Base-by-base conservation (phyloP, 2,329 filamentous ascomycete species). In the Pseudogymnoascus sp. region DNA sequence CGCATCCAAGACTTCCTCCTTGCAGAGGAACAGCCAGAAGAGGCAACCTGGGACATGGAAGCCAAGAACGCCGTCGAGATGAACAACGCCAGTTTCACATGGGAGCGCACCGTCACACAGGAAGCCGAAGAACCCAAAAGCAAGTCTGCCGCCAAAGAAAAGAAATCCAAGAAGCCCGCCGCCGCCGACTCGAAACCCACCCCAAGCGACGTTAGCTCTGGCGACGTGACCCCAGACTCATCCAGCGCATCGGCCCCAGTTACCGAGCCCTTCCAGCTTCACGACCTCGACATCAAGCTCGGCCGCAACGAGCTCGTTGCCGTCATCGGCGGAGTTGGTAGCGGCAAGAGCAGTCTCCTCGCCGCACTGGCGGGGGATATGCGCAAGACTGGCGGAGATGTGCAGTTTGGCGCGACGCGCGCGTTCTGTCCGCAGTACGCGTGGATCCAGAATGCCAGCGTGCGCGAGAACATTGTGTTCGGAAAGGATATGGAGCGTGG, bases 401-500 rank as follows among this genome's bases (percentile, higher is more conserved):
- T 95, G 5, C 82, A 84, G 0, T 82, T 94, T 68, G 90, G 92
- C 41, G 91, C 91, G 0, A 87, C 86, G 2, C 82, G 92, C 65
- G 91, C 93, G 0, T 97, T 96, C 70, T 97, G 94, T 67, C 93
- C 93, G 0, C 93, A 99, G 72, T 96, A 96, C 71, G 91, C 94
- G 0, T 99, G 94, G 94, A 96, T 99, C 58, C 93, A 97, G 72
- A 97, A 97, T 70, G 82, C 91, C 0, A 90, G 88, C 0, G 83
- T 97, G 3, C 86, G 85, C 65, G 85, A 96, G 35, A 99, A 99
- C 70, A 96, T 99, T 63, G 76, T 91, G 0, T 97, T 97, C 70
- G 93, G 93, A 9, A 93, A 91, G 68, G 83, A 85, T 0, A 84
- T 88, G 76, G 81, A 96, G 60, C 81, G 81, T 63, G 77, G 78